These are phyloP conservation scores for Epicoccum nigrum DNA, from an alignment of 2,329 filamentous ascomycete species.

Conservation along the genomic window DNA sequence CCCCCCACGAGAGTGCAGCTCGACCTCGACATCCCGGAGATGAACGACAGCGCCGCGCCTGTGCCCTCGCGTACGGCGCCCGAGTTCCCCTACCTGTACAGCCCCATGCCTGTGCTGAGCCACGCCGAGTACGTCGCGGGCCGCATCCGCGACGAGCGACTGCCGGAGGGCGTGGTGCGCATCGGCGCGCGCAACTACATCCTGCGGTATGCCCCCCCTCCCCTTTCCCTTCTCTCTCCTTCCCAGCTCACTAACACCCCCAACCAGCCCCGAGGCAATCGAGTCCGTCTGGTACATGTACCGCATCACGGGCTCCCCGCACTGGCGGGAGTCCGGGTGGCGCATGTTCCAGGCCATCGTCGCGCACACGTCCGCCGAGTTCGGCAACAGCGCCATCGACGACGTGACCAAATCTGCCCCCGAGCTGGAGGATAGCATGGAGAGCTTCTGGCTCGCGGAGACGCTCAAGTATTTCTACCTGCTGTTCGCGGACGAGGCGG, in stretches of 20 bases:
- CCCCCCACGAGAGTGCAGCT: constrained; percentile 34
- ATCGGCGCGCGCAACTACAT: constrained; percentile 67
- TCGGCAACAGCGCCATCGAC: constrained; percentile 69
- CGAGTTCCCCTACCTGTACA: constrained; percentile 39
- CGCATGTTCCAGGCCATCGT: constrained; percentile 72
- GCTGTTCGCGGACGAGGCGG: constrained; percentile 64
- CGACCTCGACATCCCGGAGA: constrained; percentile 17
- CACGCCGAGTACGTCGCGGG: constrained; percentile 47
- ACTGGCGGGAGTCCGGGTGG: constrained; percentile 74
- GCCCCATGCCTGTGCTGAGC: constrained; percentile 35
- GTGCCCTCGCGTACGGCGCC: constrained; percentile 31
- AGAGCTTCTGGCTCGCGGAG: constrained; percentile 76
- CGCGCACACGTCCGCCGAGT: constrained; percentile 64
- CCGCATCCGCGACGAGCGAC: constrained; percentile 50
- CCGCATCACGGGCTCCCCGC: constrained; percentile 70
- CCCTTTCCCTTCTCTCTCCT: background rate
- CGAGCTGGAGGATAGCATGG: constrained; percentile 66
- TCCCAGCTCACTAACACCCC: constrained; percentile 2
- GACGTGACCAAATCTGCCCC: constrained; percentile 65
- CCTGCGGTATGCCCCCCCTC: constrained; percentile 54
- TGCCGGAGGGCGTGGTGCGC: constrained; percentile 63
- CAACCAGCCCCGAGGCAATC: constrained; percentile 71
- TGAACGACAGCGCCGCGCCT: background rate
- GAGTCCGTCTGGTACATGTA: constrained; percentile 82
- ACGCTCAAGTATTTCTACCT: constrained; percentile 72